Base-by-base conservation (phyloP, 2,329 filamentous ascomycete genomes). In the Paecilomyces sp. region DNA sequence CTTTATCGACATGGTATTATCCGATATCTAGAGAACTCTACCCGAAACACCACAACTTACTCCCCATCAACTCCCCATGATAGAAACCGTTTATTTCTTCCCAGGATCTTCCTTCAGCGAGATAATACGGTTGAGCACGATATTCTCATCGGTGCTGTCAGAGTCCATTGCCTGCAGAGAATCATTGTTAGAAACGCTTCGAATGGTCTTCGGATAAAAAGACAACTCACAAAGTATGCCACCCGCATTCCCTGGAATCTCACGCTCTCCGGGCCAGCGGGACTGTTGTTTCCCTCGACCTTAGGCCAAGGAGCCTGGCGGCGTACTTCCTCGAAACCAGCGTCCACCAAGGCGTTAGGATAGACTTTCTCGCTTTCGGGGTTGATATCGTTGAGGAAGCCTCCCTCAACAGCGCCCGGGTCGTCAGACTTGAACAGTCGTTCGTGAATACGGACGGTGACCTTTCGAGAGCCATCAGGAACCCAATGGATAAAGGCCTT, bases 401-500 rank as follows among this genome's bases (percentile, higher is more conserved):
- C 91, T 15, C 88, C 91, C 55, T 88, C 86, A 2, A 88, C 87
- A 11, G 87, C 84, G 47, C 88, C 87, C 2, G 93, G 92, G 68
- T 94, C 88, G 55, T 92, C 88, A 3, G 88, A 91, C 74, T 91
- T 92, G 84, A 97, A 97, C 0, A 97, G 83, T 2, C 86, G 80
- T 71, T 91, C 90, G 77, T 94, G 88, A 55, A 94, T 81, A 61
- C 92, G 88, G 51, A 86, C 89, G 74, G 92, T 89, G 12, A 88
- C 87, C 58, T 78, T 81, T 79, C 77, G 65, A 86, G 85, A 13
- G 81, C 81, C 0, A 88, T 86, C 85, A 4, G 87, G 85, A 5
- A 96, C 90, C 93, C 93, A 97, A 71, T 96, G 92, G 71, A 97
- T 96, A 70, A 81, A 83, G 0, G 91, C 87, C 78, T 95, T 93